Conservation (phyloP, 2,329 filamentous ascomycete genomes). For the Salinomyces thailandicus region DNA sequence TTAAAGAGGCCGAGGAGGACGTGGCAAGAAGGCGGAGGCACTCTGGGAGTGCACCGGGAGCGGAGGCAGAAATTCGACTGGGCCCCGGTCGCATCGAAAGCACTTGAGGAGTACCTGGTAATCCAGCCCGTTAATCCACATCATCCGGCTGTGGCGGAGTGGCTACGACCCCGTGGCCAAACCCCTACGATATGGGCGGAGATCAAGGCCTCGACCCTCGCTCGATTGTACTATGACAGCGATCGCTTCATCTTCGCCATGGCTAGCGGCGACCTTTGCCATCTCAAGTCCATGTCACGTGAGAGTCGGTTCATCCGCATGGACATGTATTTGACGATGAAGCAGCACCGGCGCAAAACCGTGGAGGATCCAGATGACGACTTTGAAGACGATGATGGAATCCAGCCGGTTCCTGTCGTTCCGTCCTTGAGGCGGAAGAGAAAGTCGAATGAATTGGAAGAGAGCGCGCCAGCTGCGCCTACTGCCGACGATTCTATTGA, state of each 20-base stretch:
- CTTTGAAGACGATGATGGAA: not conserved
- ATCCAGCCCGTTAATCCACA: constrained; percentile 11
- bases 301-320: not conserved
- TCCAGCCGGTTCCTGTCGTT: no score
- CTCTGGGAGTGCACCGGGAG: no score
- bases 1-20: not conserved
- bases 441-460: no score
- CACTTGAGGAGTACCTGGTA: constrained; percentile 6
- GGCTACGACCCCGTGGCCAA: constrained; percentile 10
- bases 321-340: constrained; percentile 3
- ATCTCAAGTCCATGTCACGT: constrained; percentile 26
- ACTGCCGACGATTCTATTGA: no score
- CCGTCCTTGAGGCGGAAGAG: no score
- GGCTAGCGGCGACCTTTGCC: constrained; percentile 31
- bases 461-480: no score
- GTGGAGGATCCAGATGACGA: not conserved
- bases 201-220: constrained; percentile 37
- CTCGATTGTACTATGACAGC: constrained; percentile 16
- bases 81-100: constrained; percentile 3
- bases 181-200: constrained; percentile 31
- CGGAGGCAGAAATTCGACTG: not conserved
- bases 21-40: not conserved
- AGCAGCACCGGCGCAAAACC: constrained; percentile 3
- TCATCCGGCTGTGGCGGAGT: constrained; percentile 11
- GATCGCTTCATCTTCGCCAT: constrained; percentile 28